A percentile compares a stretch with the other conserved stretches of the same genome.
Conservation (phyloP, 1,284 basidiomycete species). For the Microbotryum lychnidis-dioicae region DNA sequence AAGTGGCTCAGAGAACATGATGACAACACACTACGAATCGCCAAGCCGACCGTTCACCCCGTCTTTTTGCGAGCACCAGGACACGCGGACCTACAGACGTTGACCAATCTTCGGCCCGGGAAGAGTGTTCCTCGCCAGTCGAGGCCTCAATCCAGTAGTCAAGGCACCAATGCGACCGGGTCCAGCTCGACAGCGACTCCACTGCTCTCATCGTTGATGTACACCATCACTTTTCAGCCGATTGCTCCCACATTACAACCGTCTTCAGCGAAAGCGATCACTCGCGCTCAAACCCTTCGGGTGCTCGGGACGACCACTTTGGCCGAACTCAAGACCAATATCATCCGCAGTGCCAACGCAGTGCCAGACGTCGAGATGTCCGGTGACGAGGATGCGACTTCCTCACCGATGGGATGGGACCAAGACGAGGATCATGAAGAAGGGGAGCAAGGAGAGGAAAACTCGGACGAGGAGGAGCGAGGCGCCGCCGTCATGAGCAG, state of each 20-base stretch:
- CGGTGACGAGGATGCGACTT: not conserved
- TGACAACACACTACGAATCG: too few species aligned
- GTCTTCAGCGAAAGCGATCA: not conserved
- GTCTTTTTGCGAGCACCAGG: too few species aligned
- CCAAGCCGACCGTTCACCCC: too few species aligned
- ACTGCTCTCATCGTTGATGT: slow-evolving; percentile 3
- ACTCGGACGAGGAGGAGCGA: slow-evolving; percentile 1
- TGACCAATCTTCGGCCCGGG: too few species aligned
- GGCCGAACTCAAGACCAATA: slow-evolving; percentile 5
- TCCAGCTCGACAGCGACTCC: too few species aligned
- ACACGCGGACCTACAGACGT: too few species aligned
- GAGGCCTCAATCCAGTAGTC: too few species aligned
- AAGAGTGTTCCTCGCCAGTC: too few species aligned
- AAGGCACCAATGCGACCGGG: too few species aligned
- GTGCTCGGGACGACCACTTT: slow-evolving; percentile 14
- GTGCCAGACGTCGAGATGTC: slow-evolving; percentile 5
- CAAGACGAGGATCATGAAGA: not conserved
- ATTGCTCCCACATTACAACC: not conserved
- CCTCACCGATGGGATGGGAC: not conserved
- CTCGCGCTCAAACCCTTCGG: not conserved
- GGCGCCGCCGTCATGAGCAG: too few species aligned
- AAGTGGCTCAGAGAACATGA: too few species aligned
- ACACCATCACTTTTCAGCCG: slow-evolving; percentile 9
- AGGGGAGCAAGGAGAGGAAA: not conserved
- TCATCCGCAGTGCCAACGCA: slow-evolving; percentile 8